Evolutionary conservation across 2,329 filamentous ascomycete genomes (phyloP), one percentile per base, ranked within the genome.

Genomic region (Cryphonectria carpinicola): DNA sequence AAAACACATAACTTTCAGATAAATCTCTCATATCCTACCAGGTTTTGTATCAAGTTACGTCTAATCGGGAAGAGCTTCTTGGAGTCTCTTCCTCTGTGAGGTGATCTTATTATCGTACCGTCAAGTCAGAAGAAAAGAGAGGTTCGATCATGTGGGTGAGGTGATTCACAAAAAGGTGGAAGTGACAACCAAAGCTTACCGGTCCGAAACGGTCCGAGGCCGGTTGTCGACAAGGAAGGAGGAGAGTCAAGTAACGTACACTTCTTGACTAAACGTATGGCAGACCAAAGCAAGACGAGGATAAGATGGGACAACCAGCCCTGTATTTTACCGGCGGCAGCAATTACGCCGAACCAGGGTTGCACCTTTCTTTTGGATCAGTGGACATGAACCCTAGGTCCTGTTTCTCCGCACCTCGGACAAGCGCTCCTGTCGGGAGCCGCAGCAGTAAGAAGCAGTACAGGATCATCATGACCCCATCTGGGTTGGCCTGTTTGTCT

Each of bases 261-360:
- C 58, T n/a, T 22, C 3, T 49, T 11, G 10, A n/a, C 46, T 7
- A n/a, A 49, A 49, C 46, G 46, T 10, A 49, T 49, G 46, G 11
- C 46, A 49, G 46, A 10, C 22, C 46, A 49, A 10, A 46, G 17
- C 43, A 46, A 56, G 52, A 17, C 25, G 25, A 56, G 60, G n/a
- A 61, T 13, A 41, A n/a, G 19, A n/a, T 22, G 32, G 58, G 37
- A 39, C 37, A 39, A 11, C 4, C 35, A 37, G 58, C 22, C 37
- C 25, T 37, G 39, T 35, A 25, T 66, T 56, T 66, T 25, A n/a
- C 46, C 49, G 66, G 49, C 70, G 70, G 70, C 39, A 43, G 25
- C 58, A 71, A 61, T 54, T 71, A 71, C 43, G 63, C 70, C 70
- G 70, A 69, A 39, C 56, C 37, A 25, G 52, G 70, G 54, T 28